phyloP scores from a whole-genome alignment of 2,329 filamentous ascomycete genomes.

The Phialemonium atrogriseum region DNA sequence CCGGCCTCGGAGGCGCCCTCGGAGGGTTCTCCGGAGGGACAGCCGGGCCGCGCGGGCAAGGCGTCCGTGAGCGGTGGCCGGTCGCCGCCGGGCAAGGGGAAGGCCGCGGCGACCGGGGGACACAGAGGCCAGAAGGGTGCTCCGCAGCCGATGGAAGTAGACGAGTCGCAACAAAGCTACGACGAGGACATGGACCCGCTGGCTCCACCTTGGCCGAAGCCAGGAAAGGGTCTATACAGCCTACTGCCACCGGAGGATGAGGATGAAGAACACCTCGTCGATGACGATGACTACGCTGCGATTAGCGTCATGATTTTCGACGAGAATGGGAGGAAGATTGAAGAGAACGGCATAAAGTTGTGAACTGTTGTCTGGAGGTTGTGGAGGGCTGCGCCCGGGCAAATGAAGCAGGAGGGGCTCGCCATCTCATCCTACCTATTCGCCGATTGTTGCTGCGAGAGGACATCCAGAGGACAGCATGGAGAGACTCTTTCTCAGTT shows the following conservation, averaged over 20 bases:
- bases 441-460: too few species aligned
- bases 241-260: conserved; percentile 16
- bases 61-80: too few species aligned
- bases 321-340: conserved; percentile 18
- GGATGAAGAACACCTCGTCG: conserved; percentile 15
- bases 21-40: conserved; percentile 8
- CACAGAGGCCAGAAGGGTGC: not conserved
- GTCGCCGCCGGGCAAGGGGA: too few species aligned
- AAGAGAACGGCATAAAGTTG: conserved; percentile 22
- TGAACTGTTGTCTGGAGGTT: too few species aligned
- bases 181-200: conserved; percentile 19
- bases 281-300: conserved; percentile 19
- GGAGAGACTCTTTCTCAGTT: too few species aligned
- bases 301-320: conserved; percentile 21
- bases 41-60: not conserved
- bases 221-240: conserved; percentile 19
- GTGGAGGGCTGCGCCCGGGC: too few species aligned
- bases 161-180: conserved; percentile 4
- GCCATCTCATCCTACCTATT: too few species aligned
- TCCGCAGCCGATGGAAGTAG: too few species aligned
- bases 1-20: conserved; percentile 24
- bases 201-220: conserved; percentile 18
- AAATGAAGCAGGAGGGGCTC: too few species aligned
- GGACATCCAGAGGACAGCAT: too few species aligned
- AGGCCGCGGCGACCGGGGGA: too few species aligned